These are phyloP conservation scores for Arabis hirsuta DNA, from an alignment of 345 rosid genomes.

Conservation along the genomic window DNA sequence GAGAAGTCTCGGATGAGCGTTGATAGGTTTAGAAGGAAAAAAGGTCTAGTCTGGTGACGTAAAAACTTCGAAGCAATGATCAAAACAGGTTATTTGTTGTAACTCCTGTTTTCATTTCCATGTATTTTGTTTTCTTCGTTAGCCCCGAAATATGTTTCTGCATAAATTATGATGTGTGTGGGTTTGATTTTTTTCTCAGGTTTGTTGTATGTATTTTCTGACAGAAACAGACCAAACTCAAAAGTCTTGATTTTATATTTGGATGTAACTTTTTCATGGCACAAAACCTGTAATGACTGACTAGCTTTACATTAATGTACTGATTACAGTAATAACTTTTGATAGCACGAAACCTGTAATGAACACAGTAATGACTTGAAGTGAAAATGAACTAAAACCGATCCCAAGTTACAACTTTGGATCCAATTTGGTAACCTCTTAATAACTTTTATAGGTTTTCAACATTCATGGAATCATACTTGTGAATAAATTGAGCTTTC, in stretches of 20 bases:
- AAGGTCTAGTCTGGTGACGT: slow-evolving; percentile 75
- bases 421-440: no score
- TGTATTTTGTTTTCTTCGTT: slow-evolving; percentile 20
- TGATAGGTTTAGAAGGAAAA: slow-evolving; percentile 83
- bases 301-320: slow-evolving; percentile 10
- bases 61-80: background rate
- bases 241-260: slow-evolving; percentile 22
- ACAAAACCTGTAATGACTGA: slow-evolving; percentile 23
- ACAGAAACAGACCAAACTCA: slow-evolving; percentile 34
- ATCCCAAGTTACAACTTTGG: no score
- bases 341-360: no score
- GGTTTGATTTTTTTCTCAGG: slow-evolving; percentile 7
- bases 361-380: no score
- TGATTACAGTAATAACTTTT: background rate
- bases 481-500: slow-evolving; percentile 26
- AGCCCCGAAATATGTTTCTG: slow-evolving; percentile 7
- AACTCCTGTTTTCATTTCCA: slow-evolving; percentile 25
- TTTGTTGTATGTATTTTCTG: slow-evolving; percentile 37
- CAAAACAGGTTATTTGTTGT: slow-evolving; percentile 29
- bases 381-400: no score
- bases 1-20: slow-evolving; percentile 96
- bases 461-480: slow-evolving; percentile 21
- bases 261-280: slow-evolving; percentile 11
- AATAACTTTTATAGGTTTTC: background rate
- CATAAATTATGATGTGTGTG: slow-evolving; percentile 36